Evolutionary conservation across 345 rosid species (phyloP), one percentile per base, ranked within the genome.

Genomic region (Sonneratia alba): DNA sequence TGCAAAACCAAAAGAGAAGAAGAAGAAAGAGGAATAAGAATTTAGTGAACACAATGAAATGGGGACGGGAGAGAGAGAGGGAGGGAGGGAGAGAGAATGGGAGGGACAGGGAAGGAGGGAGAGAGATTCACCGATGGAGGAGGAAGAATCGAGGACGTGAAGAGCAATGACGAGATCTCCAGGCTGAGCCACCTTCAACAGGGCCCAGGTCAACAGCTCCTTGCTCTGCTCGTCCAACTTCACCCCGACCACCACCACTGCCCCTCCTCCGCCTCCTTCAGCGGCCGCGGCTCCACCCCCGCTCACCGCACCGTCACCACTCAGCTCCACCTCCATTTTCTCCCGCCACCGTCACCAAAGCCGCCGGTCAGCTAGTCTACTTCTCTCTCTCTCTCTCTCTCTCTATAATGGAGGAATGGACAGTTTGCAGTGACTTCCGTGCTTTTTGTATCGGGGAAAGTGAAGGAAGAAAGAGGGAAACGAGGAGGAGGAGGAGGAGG

Each of bases 91-190:
- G 55, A 36, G 7, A 15, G 8, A 43, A 47, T 0, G 51, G 67
- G 3, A 40, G 24, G 7, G 37, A 37, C 4, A 16, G 18, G 59
- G 18, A 4, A 47, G 24, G 6, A 16, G 18, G 59, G 18, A 4
- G 55, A 34, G 6, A 14, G 8, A 43, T 40, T 47, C 15, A 72
- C 42, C 69, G 2, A 59, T 24, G 68, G 53, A 47, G 16, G 65
- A n/a, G 85, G 95, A 85, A n/a, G 81, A 72, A 65, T 89, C 87
- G 70, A 93, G 88, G 69, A 91, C 90, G 74, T 94, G 98, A 73
- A 94, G 86, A 67, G 98, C 98, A 75, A 94, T 67, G 76, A 94
- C 82, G 66, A 83, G 89, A 79, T 91, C 97, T 66, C 95, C 93
- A 19, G 97, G 93, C 74, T 79, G 81, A 0, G 96, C 88, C 47